Evolutionary conservation across 257 asterid genomes (phyloP).

Genomic region (Salvia hispanica): DNA sequence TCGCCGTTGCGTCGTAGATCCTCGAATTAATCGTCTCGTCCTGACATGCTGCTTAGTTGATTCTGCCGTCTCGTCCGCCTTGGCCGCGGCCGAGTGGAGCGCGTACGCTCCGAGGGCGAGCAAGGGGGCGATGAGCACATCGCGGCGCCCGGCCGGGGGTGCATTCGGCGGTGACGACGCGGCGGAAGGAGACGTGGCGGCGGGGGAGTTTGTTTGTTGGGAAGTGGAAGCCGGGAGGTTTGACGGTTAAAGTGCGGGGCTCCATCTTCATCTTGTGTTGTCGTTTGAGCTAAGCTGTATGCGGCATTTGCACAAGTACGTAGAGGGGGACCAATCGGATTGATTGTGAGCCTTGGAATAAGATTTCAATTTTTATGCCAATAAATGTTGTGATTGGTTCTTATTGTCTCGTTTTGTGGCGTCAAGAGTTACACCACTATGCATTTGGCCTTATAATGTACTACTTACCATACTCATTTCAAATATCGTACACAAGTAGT

Average conservation of each 20-base stretch:
- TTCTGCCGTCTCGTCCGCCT: conserved; percentile 50
- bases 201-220: conserved; percentile 28
- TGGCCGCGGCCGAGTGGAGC: conserved; percentile 67
- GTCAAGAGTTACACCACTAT: too few relatives aligned
- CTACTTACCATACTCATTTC: too few relatives aligned
- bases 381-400: too few relatives aligned
- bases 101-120: conserved; percentile 64
- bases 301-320: too few relatives aligned
- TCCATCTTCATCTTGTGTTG: conserved; percentile 29
- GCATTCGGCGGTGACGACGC: conserved; percentile 40
- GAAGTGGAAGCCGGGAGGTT: conserved; percentile 38
- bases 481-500: too few relatives aligned
- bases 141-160: conserved; percentile 58
- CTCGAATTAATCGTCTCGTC: conserved; percentile 68
- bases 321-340: too few relatives aligned
- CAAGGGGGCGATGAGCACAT: conserved; percentile 63
- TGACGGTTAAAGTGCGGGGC: conserved; percentile 39
- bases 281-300: too few relatives aligned
- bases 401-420: too few relatives aligned
- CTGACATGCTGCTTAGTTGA: neutral
- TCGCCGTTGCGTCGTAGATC: conserved; percentile 78
- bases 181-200: conserved; percentile 46
- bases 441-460: too few relatives aligned
- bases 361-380: too few relatives aligned
- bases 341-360: too few relatives aligned